Conservation (phyloP, 129 eudicot genomes). For the Ambrosia artemisiifolia region DNA sequence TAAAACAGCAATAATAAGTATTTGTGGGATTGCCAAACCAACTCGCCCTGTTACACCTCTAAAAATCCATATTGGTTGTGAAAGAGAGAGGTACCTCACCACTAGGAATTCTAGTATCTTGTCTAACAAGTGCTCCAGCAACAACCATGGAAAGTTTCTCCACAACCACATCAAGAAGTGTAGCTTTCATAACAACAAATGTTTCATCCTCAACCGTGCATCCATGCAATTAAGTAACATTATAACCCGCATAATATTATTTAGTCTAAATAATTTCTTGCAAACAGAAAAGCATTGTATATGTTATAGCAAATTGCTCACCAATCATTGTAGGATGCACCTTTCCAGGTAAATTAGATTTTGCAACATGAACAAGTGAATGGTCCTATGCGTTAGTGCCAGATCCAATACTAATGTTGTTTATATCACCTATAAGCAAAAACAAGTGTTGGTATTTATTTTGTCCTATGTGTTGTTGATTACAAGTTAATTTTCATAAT, state of each 20-base stretch:
- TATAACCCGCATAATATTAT: slow-evolving; percentile 39
- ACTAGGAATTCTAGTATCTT: slow-evolving; percentile 53
- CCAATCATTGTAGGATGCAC: slow-evolving; percentile 65
- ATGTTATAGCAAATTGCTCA: not conserved
- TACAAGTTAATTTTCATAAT: too few relatives aligned
- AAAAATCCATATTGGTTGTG: not conserved
- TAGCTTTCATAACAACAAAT: slow-evolving; percentile 65
- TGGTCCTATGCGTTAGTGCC: slow-evolving; percentile 71
- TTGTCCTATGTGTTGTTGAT: not conserved
- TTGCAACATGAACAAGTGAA: slow-evolving; percentile 68
- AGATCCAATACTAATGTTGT: slow-evolving; percentile 62
- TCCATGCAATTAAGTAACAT: slow-evolving; percentile 61
- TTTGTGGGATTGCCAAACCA: not conserved
- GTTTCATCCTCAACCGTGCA: slow-evolving; percentile 72
- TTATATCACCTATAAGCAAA: slow-evolving; percentile 55
- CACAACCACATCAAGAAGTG: slow-evolving; percentile 60
- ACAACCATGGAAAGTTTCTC: slow-evolving; percentile 73
- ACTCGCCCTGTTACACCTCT: not conserved
- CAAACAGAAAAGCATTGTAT: not conserved
- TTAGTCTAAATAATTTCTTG: not conserved
- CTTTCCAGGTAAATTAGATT: slow-evolving; percentile 58
- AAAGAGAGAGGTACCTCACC: slow-evolving; percentile 44
- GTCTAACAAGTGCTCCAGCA: slow-evolving; percentile 73
- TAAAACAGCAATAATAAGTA: not conserved
- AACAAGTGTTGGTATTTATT: too few relatives aligned